Base-by-base conservation (phyloP, 176 grass and related monocot species). In the Saccharum spontaneum region DNA sequence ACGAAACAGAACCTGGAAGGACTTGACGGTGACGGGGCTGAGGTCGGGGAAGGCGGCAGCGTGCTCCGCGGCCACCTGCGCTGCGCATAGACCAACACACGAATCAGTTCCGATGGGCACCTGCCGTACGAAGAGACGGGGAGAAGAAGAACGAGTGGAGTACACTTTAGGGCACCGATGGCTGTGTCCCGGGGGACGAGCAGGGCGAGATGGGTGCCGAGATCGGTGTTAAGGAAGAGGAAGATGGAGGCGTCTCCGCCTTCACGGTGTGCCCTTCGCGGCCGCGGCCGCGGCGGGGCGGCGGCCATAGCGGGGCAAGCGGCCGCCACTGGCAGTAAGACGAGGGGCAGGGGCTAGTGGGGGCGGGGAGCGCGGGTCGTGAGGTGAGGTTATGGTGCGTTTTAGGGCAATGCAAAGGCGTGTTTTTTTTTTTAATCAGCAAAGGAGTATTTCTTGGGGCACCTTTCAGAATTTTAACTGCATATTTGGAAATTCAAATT, bases 131-230 rank as follows among this genome's bases (percentile, higher is more conserved):
- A 61, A 3, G 4, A 26, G 26, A 71, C 7, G 23, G 17, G n/a
- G 63, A 23, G 60, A 71, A 36, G 26, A 55, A 64, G 73, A 15
- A 38, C 36, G 4, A 71, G 68, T 18, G 73, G 3, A 69, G 17
- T 91, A 99, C 97, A 68, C 88, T 92, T 96, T 41, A 99, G 81
- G 84, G 34, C 63, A 67, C 84, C 67, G 61, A 94, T 46, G 33
- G 86, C 80, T 24, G 91, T 84, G 60, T 80, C 84, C 50, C 49
- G 63, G 75, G 86, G 84, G 75, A 86, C 79, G 43, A 64, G 11
- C 54, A 94, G 34, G 26, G 65, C 91, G 60, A 99, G 86, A 66
- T 55, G 60, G 46, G 90, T 96, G 75, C 75, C 86, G 36, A 99
- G 78, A 43, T 84, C 81, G 23, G 97, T 92, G 69, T 92, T 79